phyloP scores from a whole-genome alignment of 371 early-diverging fungal genomes.

The Lichtheimia ornata region DNA sequence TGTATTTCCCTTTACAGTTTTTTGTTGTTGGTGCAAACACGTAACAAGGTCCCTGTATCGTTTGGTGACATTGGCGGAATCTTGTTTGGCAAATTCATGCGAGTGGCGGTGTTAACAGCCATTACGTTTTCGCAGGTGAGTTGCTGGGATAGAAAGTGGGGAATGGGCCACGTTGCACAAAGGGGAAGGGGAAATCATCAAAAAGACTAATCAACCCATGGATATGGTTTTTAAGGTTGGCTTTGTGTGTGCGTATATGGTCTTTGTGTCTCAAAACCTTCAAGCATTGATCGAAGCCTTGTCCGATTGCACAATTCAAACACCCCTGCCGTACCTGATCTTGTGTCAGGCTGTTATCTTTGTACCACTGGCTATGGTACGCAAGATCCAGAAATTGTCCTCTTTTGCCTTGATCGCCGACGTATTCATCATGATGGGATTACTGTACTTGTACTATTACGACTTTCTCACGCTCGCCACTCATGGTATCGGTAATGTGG shows the following conservation, averaged over 20 bases:
- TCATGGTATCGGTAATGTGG: constrained; percentile 62
- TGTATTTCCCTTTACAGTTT: constrained; percentile 66
- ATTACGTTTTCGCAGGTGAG: constrained; percentile 75
- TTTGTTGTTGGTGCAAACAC: constrained; percentile 61
- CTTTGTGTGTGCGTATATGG: constrained; percentile 86
- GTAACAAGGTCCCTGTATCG: constrained; percentile 58
- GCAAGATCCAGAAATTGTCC: constrained; percentile 79
- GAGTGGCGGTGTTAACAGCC: constrained; percentile 62
- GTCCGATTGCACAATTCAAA: constrained; percentile 51
- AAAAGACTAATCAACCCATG: background rate
- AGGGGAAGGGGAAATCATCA: background rate
- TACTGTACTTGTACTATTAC: constrained; percentile 76
- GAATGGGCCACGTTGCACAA: background rate
- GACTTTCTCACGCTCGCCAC: constrained; percentile 61
- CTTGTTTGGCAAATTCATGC: constrained; percentile 68
- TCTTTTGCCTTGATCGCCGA: constrained; percentile 82
- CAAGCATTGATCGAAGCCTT: constrained; percentile 67
- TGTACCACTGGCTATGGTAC: constrained; percentile 80
- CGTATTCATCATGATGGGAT: constrained; percentile 79
- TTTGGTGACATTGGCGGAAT: constrained; percentile 82
- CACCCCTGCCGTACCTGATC: constrained; percentile 57
- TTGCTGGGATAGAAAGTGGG: constrained; percentile 3
- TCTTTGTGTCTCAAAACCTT: constrained; percentile 84
- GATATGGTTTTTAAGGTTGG: constrained; percentile 55
- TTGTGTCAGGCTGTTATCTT: constrained; percentile 72